Percentiles rank a stretch among this genome's conserved stretches.
phyloP scores from a whole-genome alignment of 305 asterid genomes.

The Fraxinus angustifolia region DNA sequence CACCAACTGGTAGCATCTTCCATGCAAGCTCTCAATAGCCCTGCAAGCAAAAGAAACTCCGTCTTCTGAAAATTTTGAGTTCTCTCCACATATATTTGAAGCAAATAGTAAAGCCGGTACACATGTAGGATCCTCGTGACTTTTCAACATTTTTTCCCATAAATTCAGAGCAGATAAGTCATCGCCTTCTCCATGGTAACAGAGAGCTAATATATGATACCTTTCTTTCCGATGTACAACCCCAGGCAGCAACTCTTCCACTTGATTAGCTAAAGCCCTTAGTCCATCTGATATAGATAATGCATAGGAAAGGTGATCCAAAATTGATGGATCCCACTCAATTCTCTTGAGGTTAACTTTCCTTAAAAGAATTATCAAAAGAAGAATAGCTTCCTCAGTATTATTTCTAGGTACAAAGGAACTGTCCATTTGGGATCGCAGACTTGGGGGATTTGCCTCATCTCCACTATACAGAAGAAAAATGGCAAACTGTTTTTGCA shows the following conservation, averaged over 20 bases:
- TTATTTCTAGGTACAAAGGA: constrained; percentile 76
- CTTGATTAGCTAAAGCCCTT: constrained; percentile 64
- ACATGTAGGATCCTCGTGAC: constrained; percentile 33
- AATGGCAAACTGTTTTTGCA: constrained; percentile 76
- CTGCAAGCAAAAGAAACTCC: constrained; percentile 58
- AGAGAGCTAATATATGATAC: constrained; percentile 69
- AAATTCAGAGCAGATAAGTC: constrained; percentile 56
- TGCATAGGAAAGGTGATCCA: constrained; percentile 84
- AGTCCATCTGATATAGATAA: constrained; percentile 74
- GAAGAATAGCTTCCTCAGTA: constrained; percentile 86
- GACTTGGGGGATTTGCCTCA: constrained; percentile 69
- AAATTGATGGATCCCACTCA: constrained; percentile 81
- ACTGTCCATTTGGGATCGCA: constrained; percentile 69
- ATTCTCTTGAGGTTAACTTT: constrained; percentile 58
- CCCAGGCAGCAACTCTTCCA: constrained; percentile 82
- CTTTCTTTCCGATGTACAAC: constrained; percentile 51
- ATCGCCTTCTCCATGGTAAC: constrained; percentile 72
- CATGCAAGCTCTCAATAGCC: constrained; percentile 51
- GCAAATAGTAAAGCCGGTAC: constrained; percentile 55
- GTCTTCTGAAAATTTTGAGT: constrained; percentile 39
- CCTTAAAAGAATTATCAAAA: constrained; percentile 67
- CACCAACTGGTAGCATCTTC: constrained; percentile 50
- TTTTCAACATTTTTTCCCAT: constrained; percentile 55
- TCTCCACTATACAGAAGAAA: constrained; percentile 81
- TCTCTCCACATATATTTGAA: constrained; percentile 62